phyloP scores from a whole-genome alignment of 257 asterid genomes.

The Solanum chaucha region DNA sequence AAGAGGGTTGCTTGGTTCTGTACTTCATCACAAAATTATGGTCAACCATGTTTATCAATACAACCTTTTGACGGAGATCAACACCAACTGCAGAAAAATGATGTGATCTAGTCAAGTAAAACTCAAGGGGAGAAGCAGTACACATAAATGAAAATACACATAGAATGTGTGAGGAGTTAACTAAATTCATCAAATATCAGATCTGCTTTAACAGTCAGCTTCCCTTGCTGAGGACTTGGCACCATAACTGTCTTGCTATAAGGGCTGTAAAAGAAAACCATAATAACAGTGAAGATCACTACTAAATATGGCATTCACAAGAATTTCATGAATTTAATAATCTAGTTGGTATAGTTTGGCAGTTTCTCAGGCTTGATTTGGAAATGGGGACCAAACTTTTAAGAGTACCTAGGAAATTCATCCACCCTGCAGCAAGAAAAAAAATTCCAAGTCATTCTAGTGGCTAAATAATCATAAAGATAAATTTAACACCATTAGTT shows the following conservation, averaged over 20 bases:
- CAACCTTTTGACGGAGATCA: conserved; percentile 69
- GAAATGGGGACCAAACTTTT: conserved; percentile 3
- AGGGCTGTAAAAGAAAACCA: conserved; percentile 52
- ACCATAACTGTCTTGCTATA: conserved; percentile 50
- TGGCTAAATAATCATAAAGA: background rate
- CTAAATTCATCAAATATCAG: conserved; percentile 76
- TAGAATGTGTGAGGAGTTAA: conserved; percentile 17
- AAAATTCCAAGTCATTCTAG: background rate
- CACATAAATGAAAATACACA: background rate
- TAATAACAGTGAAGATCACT: background rate
- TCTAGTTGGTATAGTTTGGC: background rate
- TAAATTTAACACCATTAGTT: background rate
- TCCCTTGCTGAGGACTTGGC: conserved; percentile 60
- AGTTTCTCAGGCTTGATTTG: background rate
- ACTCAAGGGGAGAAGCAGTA: background rate
- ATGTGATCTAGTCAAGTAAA: background rate
- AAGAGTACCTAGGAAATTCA: conserved; percentile 68
- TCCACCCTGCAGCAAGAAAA: conserved; percentile 60
- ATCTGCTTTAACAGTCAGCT: conserved; percentile 70
- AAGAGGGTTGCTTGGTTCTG: conserved; percentile 26
- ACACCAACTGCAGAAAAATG: conserved; percentile 67
- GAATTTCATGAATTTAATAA: conserved; percentile 2
- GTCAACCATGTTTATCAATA: conserved; percentile 39
- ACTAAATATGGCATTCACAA: background rate
- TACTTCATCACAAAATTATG: conserved; percentile 15